Conservation (phyloP, 2,329 filamentous ascomycete species). For the Aspergillus sclerotialis region DNA sequence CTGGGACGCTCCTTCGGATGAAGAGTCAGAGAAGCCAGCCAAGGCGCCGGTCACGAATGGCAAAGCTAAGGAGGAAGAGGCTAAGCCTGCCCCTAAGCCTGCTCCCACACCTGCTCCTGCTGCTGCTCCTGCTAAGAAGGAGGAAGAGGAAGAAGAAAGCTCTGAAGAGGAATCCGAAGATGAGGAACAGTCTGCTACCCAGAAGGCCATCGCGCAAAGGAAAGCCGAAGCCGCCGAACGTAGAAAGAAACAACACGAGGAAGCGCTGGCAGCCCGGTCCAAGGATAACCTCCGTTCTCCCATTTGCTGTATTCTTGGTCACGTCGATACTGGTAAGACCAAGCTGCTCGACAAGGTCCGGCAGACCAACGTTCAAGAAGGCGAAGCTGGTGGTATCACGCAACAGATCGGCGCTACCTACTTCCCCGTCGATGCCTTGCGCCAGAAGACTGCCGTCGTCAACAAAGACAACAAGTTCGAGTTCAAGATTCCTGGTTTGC, state of each 20-base stretch:
- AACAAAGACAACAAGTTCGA: constrained; percentile 87
- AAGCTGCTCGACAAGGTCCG: constrained; percentile 97
- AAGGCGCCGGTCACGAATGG: constrained; percentile 24
- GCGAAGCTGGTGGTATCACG: constrained; percentile 98
- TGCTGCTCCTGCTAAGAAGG: constrained; percentile 15
- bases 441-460: constrained; percentile 86
- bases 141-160: constrained; percentile 23
- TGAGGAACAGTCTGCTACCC: constrained; percentile 65
- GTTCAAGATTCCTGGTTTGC: constrained; percentile 93
- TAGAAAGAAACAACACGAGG: constrained; percentile 83
- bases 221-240: constrained; percentile 87
- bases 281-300: constrained; percentile 93
- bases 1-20: constrained; percentile 65
- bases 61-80: constrained; percentile 20
- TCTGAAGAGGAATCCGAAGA: constrained; percentile 53
- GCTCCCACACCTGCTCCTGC: no score
- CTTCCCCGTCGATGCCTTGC: constrained; percentile 90
- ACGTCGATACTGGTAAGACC: constrained; percentile 99
- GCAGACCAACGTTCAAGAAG: constrained; percentile 97
- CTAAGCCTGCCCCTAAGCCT: constrained; percentile 8
- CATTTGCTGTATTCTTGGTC: constrained; percentile 98
- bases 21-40: constrained; percentile 64
- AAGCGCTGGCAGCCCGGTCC: constrained; percentile 81
- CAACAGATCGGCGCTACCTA: constrained; percentile 99
- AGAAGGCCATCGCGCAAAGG: constrained; percentile 64